A percentile compares a stretch with the other conserved stretches of the same genome.
Conservation (phyloP, 2,329 filamentous ascomycete species). For the Paraconiothyrium brasiliense region DNA sequence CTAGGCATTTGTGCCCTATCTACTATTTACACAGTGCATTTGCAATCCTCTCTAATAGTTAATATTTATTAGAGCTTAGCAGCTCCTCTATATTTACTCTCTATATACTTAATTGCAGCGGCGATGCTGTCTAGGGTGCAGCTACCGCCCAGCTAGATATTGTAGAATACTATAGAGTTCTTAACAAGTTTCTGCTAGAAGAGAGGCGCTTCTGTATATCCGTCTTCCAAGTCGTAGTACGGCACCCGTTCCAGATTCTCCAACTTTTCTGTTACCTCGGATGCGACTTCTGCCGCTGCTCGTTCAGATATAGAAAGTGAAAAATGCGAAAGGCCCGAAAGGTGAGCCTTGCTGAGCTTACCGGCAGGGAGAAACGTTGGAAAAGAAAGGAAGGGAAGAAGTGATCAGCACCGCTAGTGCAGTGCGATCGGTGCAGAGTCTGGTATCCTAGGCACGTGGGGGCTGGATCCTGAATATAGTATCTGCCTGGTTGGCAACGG, state of each 20-base stretch:
- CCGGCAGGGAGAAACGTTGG: background rate
- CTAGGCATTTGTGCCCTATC: conserved; percentile 2
- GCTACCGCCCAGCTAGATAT: conserved; percentile 15
- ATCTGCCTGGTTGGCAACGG: too few relatives aligned
- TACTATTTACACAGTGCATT: background rate
- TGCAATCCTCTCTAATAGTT: conserved; percentile 4
- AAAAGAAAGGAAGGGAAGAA: background rate
- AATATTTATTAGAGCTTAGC: background rate
- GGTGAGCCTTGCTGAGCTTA: background rate
- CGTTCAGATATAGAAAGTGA: background rate
- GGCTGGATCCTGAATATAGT: too few relatives aligned
- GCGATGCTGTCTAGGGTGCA: conserved; percentile 7
- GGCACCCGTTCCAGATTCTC: conserved; percentile 21
- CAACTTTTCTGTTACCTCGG: conserved; percentile 13
- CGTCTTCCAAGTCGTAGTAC: conserved; percentile 11
- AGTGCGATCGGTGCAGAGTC: background rate
- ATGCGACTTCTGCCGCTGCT: conserved; percentile 1
- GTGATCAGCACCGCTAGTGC: too few relatives aligned
- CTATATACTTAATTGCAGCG: conserved; percentile 15
- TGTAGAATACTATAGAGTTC: conserved; percentile 19
- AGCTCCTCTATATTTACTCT: background rate
- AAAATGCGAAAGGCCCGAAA: background rate
- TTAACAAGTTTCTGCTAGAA: conserved; percentile 12
- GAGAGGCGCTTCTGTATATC: conserved; percentile 3
- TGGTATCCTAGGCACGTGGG: too few relatives aligned